Conservation (phyloP, 73 alveolate species). For the Loxodes magnus region DNA sequence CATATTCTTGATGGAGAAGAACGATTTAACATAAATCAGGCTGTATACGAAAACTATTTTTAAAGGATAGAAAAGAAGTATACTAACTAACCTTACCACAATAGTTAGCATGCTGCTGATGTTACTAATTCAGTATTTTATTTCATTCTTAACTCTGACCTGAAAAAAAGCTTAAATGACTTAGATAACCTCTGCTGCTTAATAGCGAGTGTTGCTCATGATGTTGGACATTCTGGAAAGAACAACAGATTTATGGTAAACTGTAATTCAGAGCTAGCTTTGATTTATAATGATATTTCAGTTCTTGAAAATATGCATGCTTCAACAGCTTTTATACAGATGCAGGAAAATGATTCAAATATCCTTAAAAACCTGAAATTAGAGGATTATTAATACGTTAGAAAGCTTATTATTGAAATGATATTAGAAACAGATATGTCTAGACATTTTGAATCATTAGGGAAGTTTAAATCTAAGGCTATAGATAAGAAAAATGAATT, state of each 20-base stretch:
- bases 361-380: slow-evolving; percentile 9
- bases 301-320: slow-evolving; percentile 43
- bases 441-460: slow-evolving; percentile 55
- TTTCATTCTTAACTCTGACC: not conserved
- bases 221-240: slow-evolving; percentile 50
- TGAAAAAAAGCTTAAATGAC: slow-evolving; percentile 10
- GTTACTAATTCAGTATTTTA: slow-evolving; percentile 9
- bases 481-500: slow-evolving; percentile 5
- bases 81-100: slow-evolving; percentile 41
- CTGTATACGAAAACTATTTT: not conserved
- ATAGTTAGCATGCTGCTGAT: slow-evolving; percentile 52
- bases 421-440: slow-evolving; percentile 76
- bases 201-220: slow-evolving; percentile 50
- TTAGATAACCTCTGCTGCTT: slow-evolving; percentile 36
- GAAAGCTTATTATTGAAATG: slow-evolving; percentile 47
- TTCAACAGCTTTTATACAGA: slow-evolving; percentile 24
- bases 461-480: slow-evolving; percentile 32
- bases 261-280: slow-evolving; percentile 24
- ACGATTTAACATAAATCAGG: too few species aligned
- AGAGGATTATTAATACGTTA: slow-evolving; percentile 37
- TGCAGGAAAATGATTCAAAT: slow-evolving; percentile 18
- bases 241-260: slow-evolving; percentile 34
- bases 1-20: too few species aligned
- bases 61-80: slow-evolving; percentile 3
- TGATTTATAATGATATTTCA: slow-evolving; percentile 38